These are phyloP conservation scores for Fusarium anguioides DNA, from an alignment of 2,329 filamentous ascomycete species.

Conservation along the genomic window DNA sequence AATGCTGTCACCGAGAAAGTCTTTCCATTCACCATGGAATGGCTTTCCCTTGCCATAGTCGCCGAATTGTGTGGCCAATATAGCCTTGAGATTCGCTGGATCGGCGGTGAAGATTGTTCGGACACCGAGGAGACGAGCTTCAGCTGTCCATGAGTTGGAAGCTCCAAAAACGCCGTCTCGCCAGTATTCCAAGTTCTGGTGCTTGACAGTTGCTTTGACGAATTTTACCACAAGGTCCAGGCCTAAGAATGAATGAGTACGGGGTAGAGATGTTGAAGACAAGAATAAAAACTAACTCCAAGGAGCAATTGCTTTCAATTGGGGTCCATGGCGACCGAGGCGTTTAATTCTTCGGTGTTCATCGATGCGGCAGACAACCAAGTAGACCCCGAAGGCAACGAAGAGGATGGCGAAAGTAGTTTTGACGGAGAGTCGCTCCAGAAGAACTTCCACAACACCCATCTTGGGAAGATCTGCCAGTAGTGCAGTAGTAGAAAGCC, in stretches of 20 bases:
- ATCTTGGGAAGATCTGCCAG: constrained; percentile 47
- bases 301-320: constrained; percentile 54
- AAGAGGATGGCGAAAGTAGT: constrained; percentile 52
- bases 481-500: neutral
- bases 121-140: constrained; percentile 64
- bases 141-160: constrained; percentile 65
- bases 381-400: constrained; percentile 53
- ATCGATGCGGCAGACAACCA: constrained; percentile 52
- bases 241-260: constrained; percentile 52
- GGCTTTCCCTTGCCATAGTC: constrained; percentile 85
- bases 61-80: constrained; percentile 85
- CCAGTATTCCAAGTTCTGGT: constrained; percentile 74
- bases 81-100: constrained; percentile 89
- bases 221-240: constrained; percentile 72
- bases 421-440: constrained; percentile 58
- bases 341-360: constrained; percentile 58
- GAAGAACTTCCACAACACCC: constrained; percentile 62
- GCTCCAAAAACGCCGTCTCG: constrained; percentile 58
- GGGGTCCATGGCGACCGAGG: constrained; percentile 57
- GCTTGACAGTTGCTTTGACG: constrained; percentile 61
- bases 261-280: neutral
- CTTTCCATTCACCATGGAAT: constrained; percentile 80
- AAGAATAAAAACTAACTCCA: constrained; percentile 54
- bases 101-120: constrained; percentile 82
- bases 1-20: constrained; percentile 79